Percentiles rank a stretch among this genome's conserved stretches.
Evolutionary conservation across 805 yeast species (phyloP).

Genomic region (Barnettozyma pratensis): DNA sequence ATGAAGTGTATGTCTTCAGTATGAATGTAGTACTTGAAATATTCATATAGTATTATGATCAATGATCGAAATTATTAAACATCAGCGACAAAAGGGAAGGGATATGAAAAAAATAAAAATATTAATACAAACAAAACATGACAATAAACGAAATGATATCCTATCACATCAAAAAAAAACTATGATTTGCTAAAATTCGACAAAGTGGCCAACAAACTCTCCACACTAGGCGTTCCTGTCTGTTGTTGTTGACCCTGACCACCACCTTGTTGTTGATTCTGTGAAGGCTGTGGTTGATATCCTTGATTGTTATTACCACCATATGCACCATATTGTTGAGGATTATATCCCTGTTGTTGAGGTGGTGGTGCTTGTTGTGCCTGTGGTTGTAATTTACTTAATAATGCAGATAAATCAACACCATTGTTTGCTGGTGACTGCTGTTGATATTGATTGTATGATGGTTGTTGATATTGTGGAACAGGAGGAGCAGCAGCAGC

Average conservation of each 20-base stretch:
- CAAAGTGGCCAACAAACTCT: slow-evolving; percentile 30
- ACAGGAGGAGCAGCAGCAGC: slow-evolving; percentile 8
- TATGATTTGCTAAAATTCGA: slow-evolving; percentile 23
- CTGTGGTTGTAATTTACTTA: slow-evolving; percentile 8
- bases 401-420: slow-evolving; percentile 8
- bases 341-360: slow-evolving; percentile 2
- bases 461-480: slow-evolving; percentile 8
- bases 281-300: slow-evolving; percentile 19
- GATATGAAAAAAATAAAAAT: too few relatives aligned
- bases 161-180: too few relatives aligned
- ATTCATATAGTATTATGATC: too few relatives aligned
- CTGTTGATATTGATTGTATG: slow-evolving; percentile 6
- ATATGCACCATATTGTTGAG: neutral
- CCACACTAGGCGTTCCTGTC: slow-evolving; percentile 30
- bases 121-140: too few relatives aligned
- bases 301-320: slow-evolving; percentile 5
- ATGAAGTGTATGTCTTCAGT: too few relatives aligned
- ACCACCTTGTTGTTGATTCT: slow-evolving; percentile 8
- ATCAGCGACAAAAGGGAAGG: too few relatives aligned
- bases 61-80: too few relatives aligned
- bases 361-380: neutral
- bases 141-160: too few relatives aligned
- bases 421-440: slow-evolving; percentile 4
- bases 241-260: slow-evolving; percentile 15
- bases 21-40: too few relatives aligned